Percentiles rank a stretch among this genome's conserved stretches.
Conservation (phyloP, 169 alveolate species). For the Amoebophrya sp. region DNA sequence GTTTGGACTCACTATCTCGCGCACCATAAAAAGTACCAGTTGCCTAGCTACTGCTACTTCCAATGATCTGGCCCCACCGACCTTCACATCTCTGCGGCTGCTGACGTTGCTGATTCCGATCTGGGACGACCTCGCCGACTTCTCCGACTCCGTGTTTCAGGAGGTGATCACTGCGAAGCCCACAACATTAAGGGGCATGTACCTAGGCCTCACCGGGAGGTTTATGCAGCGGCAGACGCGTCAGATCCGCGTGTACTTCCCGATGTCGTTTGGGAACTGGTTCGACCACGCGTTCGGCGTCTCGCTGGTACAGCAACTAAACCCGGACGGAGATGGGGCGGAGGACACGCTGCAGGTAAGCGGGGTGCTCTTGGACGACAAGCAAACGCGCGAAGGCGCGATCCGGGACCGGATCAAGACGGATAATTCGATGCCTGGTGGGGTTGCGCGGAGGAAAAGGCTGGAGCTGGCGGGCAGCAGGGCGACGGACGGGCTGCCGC, state of each 20-base stretch:
- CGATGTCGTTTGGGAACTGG: background rate
- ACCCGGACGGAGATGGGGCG: background rate
- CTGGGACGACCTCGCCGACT: background rate
- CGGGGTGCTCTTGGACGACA: too few species aligned
- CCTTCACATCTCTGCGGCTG: background rate
- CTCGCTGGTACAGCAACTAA: background rate
- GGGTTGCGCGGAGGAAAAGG: too few species aligned
- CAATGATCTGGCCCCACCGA: background rate
- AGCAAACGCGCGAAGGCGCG: too few species aligned
- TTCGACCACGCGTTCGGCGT: background rate
- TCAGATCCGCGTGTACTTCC: background rate
- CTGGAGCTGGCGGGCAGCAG: too few species aligned
- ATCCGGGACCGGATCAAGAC: too few species aligned
- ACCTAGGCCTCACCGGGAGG: background rate
- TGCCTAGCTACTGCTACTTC: too few species aligned
- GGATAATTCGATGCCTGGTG: too few species aligned
- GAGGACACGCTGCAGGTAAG: background rate
- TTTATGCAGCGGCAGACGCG: background rate
- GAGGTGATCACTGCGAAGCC: background rate
- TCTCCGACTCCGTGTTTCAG: background rate
- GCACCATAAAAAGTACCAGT: too few species aligned
- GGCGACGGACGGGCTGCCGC: too few species aligned
- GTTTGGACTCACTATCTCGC: too few species aligned
- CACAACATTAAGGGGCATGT: too few species aligned
- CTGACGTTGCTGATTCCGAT: background rate